Base-by-base conservation (phyloP, 306 rosid species). In the Sindora glabra region DNA sequence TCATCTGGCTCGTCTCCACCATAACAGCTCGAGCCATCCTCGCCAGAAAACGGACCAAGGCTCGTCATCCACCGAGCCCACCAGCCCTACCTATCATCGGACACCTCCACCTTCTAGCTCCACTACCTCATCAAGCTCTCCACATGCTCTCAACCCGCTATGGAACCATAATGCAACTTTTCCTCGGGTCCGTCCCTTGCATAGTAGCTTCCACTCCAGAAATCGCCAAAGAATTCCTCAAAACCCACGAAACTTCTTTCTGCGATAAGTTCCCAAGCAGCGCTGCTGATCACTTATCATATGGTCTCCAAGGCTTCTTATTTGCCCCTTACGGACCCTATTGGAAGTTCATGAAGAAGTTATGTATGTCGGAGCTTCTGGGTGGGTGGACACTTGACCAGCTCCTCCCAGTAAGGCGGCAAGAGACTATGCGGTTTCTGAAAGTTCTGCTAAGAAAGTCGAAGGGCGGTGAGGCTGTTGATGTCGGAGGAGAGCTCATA, bases 281-380 rank as follows among this genome's bases (percentile, higher is more conserved):
- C 1, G 70, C 72, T 26, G 12, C 65, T 5, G 62, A 76, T 65
- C 37, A 69, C 53, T 60, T 83, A 10, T 17, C 72, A 4, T 62
- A 46, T n/a, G 67, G 67, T 66, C 54, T 48, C 2, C 32, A 76
- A 0, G 85, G 72, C 19, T 76, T 79, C 32, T 1, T 46, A 3
- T 34, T 69, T 23, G 65, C 80, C 1, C 72, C 78, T 1, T 83
- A 76, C 15, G 89, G 79, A 53, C 74, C 72, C 5, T 75, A 65
- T 22, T 78, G 84, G 84, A 78, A 72, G 68, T 80, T 83, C 80
- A 69, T 77, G 76, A 83, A 65, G 58, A 76, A 76, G 59, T 23
- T 79, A 5, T 62, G 74, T 36, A 59, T 83, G 56, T 44, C 82
- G 7, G 70, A 73, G 27, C 89, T 83, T 44, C 85, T 83, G 0